Percentiles rank a stretch among this genome's conserved stretches.
phyloP scores from a whole-genome alignment of 768 basidiomycete species.

The Lactarius indigo region DNA sequence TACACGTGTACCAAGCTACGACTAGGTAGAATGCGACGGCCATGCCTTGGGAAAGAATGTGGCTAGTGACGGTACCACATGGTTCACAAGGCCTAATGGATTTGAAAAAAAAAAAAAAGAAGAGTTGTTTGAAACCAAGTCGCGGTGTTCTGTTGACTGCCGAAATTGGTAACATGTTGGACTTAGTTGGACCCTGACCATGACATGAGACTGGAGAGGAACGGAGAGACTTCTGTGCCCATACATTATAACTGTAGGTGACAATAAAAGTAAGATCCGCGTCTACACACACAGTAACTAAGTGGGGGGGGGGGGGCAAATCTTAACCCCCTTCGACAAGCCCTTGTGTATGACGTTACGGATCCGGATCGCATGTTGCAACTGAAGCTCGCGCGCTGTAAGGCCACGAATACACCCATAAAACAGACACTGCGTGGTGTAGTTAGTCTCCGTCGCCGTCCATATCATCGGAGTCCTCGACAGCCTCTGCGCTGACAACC shows the following conservation, averaged over 20 bases:
- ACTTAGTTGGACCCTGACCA: neutral
- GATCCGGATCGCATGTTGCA: neutral
- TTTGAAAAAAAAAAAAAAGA: no score
- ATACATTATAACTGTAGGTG: neutral
- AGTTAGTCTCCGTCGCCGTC: neutral
- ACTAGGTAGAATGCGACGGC: neutral
- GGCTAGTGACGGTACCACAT: no score
- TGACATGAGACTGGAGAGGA: neutral
- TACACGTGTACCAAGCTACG: neutral
- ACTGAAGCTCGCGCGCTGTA: neutral
- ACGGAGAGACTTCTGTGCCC: neutral
- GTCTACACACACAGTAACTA: neutral
- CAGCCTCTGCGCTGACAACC: slow-evolving; percentile 34
- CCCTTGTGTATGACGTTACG: neutral
- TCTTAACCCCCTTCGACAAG: neutral
- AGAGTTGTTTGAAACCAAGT: neutral
- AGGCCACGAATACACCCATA: neutral
- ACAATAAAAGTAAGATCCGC: neutral
- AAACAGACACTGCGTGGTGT: neutral
- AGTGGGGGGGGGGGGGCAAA: neutral
- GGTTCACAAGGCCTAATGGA: no score
- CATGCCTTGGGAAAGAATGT: no score
- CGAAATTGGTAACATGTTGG: neutral
- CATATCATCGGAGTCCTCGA: slow-evolving; percentile 33
- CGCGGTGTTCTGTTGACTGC: neutral